A percentile compares a stretch with the other conserved stretches of the same genome.
Evolutionary conservation across 805 yeast species (phyloP).

Genomic region (Candida ipomoeae): DNA sequence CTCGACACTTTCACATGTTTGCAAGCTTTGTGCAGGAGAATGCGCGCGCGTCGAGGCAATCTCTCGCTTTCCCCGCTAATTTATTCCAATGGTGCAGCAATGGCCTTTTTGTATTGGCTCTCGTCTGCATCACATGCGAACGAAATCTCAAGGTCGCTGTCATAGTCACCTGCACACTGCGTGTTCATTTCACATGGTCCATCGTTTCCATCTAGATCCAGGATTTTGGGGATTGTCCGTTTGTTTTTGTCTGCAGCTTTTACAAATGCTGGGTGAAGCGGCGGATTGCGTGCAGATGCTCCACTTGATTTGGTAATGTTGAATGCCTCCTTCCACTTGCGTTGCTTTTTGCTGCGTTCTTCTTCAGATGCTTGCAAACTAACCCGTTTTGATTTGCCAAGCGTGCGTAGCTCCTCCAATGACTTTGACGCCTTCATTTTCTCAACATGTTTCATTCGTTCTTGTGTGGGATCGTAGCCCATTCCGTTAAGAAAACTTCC

Average conservation of each 20-base stretch:
- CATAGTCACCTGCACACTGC: constrained; percentile 12
- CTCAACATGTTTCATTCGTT: constrained; percentile 2
- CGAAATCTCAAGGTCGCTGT: constrained; percentile 30
- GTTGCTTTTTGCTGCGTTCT: constrained; percentile 12
- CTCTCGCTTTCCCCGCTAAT: constrained; percentile 1
- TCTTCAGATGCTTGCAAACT: constrained; percentile 18
- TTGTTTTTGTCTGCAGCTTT: neutral
- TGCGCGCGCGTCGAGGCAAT: neutral
- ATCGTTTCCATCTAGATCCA: neutral
- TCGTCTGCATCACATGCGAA: constrained; percentile 24
- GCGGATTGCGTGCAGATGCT: neutral
- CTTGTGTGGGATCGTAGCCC: constrained; percentile 51
- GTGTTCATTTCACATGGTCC: constrained; percentile 4
- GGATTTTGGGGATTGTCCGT: constrained; percentile 1
- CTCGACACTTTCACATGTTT: constrained; percentile 1
- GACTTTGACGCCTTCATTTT: constrained; percentile 9
- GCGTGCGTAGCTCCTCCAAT: constrained; percentile 13
- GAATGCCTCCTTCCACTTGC: constrained; percentile 26
- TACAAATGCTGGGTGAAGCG: neutral
- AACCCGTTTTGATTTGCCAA: constrained; percentile 13
- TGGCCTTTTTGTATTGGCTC: constrained; percentile 14
- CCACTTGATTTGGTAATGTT: constrained; percentile 3
- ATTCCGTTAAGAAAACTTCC: constrained; percentile 35
- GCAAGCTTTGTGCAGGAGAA: neutral
- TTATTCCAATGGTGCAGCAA: constrained; percentile 3